Conservation (phyloP, 257 asterid species). For the Osmanthus fragrans region DNA sequence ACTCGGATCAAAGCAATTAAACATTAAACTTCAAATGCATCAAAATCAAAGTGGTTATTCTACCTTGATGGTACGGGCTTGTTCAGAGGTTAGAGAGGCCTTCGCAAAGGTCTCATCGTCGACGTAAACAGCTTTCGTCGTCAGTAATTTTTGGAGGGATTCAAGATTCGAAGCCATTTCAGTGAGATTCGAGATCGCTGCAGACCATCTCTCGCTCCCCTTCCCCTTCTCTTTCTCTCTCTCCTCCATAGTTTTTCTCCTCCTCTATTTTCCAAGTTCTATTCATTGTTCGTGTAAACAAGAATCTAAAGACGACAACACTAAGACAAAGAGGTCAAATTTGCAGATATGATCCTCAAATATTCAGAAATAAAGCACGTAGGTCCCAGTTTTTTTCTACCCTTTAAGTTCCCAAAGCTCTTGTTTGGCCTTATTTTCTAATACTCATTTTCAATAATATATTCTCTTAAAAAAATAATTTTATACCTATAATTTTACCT, state of each 20-base stretch:
- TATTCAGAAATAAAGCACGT: background rate
- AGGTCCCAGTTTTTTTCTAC: background rate
- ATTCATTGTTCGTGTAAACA: no score
- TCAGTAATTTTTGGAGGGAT: constrained; percentile 70
- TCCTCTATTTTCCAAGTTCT: background rate
- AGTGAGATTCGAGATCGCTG: constrained; percentile 81
- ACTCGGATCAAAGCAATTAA: background rate
- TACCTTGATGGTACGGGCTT: constrained; percentile 92
- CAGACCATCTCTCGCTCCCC: constrained; percentile 82
- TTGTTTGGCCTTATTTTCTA: no score
- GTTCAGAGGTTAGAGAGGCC: constrained; percentile 83
- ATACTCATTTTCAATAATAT: no score
- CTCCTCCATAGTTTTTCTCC: constrained; percentile 47
- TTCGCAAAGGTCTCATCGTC: constrained; percentile 86
- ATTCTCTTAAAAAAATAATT: no score
- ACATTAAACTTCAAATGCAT: background rate
- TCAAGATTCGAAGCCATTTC: constrained; percentile 78
- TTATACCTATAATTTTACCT: no score
- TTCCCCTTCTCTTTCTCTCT: constrained; percentile 51
- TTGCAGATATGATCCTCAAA: background rate
- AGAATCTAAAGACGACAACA: background rate
- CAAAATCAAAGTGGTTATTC: background rate
- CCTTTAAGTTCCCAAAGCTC: background rate
- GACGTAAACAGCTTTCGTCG: constrained; percentile 80
- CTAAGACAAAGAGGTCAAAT: background rate